A percentile compares a stretch with the other conserved stretches of the same genome.
These are phyloP conservation scores for Acrodontium crateriforme DNA, from an alignment of 2,329 filamentous ascomycete genomes.

Conservation along the genomic window DNA sequence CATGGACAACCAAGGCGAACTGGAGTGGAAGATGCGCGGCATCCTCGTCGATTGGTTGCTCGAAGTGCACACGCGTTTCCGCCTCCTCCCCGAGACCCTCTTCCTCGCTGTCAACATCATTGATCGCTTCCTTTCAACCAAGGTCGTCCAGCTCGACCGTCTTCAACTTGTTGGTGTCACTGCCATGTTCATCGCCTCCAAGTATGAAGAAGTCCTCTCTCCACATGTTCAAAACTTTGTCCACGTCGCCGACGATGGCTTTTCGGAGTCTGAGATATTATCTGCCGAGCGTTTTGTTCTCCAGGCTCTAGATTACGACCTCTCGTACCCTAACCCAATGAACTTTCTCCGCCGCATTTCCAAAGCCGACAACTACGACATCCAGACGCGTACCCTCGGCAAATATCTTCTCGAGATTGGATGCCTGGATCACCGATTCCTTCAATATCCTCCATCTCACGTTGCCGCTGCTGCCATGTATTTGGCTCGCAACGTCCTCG, in stretches of 20 bases:
- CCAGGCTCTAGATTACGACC: constrained; percentile 81
- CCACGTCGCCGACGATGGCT: constrained; percentile 92
- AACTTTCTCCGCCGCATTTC: constrained; percentile 98
- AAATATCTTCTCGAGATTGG: constrained; percentile 98
- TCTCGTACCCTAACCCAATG: constrained; percentile 99
- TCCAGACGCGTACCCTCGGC: constrained; percentile 88
- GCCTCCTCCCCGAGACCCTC: constrained; percentile 85
- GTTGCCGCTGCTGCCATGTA: constrained; percentile 92
- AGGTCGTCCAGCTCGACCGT: constrained; percentile 90
- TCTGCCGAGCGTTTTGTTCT: constrained; percentile 95
- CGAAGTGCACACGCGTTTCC: constrained; percentile 94
- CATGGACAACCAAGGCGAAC: constrained; percentile 85
- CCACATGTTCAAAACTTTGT: constrained; percentile 96
- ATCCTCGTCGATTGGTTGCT: constrained; percentile 97
- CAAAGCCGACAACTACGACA: constrained; percentile 98
- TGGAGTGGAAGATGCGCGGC: constrained; percentile 97
- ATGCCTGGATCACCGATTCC: constrained; percentile 86
- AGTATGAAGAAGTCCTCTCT: constrained; percentile 96
- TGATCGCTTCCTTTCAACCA: constrained; percentile 89
- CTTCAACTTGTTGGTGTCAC: constrained; percentile 94
- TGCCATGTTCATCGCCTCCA: constrained; percentile 98
- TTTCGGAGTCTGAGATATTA: constrained; percentile 86
- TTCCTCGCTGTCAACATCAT: constrained; percentile 98
- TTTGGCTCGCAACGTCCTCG: constrained; percentile 75
- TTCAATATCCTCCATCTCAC: constrained; percentile 77